Conservation (phyloP, 768 basidiomycete genomes). For the Cantharellus anzutake region DNA sequence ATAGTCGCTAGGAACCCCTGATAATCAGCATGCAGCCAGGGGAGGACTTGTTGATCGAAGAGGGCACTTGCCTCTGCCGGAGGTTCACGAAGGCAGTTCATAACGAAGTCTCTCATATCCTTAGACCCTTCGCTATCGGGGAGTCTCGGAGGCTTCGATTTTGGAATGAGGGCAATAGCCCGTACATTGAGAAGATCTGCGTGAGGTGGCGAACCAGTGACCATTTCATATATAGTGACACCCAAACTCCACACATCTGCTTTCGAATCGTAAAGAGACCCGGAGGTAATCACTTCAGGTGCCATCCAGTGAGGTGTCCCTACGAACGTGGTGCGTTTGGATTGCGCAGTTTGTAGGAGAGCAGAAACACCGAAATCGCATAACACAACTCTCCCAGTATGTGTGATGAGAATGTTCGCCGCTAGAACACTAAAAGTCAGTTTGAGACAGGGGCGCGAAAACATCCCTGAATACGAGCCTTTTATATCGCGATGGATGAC, state of each 20-base stretch:
- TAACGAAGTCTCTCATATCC: conserved; percentile 78
- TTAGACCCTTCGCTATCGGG: conserved; percentile 61
- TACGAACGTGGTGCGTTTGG: conserved; percentile 89
- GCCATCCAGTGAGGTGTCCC: conserved; percentile 99
- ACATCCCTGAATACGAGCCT: conserved; percentile 15
- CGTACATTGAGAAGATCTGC: conserved; percentile 64
- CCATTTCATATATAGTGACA: conserved; percentile 91
- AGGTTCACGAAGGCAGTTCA: conserved; percentile 60
- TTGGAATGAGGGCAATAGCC: conserved; percentile 80
- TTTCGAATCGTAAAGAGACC: conserved; percentile 87
- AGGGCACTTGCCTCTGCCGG: conserved; percentile 45
- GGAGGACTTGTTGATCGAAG: not conserved
- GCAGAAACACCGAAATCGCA: conserved; percentile 99
- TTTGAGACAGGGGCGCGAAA: not conserved
- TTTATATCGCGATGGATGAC: conserved; percentile 98
- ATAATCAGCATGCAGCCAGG: not conserved
- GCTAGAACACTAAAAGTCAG: conserved; percentile 21
- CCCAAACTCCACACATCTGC: conserved; percentile 98
- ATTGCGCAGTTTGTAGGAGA: conserved; percentile 59
- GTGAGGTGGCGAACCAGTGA: conserved; percentile 89
- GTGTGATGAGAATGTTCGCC: conserved; percentile 84
- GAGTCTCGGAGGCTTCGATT: conserved; percentile 62
- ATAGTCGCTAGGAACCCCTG: conserved; percentile 37
- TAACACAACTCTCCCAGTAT: conserved; percentile 78
- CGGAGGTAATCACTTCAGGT: conserved; percentile 81